Evolutionary conservation across 1,139 yeast species (phyloP).

Genomic region (Yamadazyma atlantica): DNA sequence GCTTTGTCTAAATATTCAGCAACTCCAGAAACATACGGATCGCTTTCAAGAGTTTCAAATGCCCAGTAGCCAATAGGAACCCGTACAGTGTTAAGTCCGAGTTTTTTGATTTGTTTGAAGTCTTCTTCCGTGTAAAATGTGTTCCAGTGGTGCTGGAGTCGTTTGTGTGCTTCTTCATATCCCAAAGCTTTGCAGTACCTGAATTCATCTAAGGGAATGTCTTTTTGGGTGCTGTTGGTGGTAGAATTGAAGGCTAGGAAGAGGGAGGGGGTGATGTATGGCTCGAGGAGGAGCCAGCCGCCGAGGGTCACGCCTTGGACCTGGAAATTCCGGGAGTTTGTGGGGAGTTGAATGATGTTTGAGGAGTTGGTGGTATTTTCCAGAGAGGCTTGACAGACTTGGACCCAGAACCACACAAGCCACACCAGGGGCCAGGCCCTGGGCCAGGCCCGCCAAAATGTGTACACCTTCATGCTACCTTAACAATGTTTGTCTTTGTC

Average conservation of each 20-base stretch:
- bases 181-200: slow-evolving; percentile 69
- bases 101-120: slow-evolving; percentile 54
- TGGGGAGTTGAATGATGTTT: slow-evolving; percentile 1
- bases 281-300: slow-evolving; percentile 87
- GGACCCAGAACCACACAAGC: no score
- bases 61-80: slow-evolving; percentile 99
- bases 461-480: no score
- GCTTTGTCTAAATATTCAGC: slow-evolving; percentile 71
- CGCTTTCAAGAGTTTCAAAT: slow-evolving; percentile 55
- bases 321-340: slow-evolving; percentile 13
- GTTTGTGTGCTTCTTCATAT: slow-evolving; percentile 47
- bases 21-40: slow-evolving; percentile 91
- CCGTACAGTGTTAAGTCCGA: slow-evolving; percentile 83
- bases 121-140: slow-evolving; percentile 77
- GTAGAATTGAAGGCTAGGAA: slow-evolving; percentile 49
- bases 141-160: slow-evolving; percentile 72
- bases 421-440: no score
- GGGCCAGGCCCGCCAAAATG: no score
- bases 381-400: no score
- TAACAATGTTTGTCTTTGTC: no score
- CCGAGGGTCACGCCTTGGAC: slow-evolving; percentile 81
- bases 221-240: slow-evolving; percentile 27
- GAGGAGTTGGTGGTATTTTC: no score
- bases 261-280: slow-evolving; percentile 82
- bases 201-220: slow-evolving; percentile 85